Percentiles rank a stretch among this genome's conserved stretches.
Evolutionary conservation across 306 rosid genomes (phyloP).

Genomic region (Casuarina equisetifolia): DNA sequence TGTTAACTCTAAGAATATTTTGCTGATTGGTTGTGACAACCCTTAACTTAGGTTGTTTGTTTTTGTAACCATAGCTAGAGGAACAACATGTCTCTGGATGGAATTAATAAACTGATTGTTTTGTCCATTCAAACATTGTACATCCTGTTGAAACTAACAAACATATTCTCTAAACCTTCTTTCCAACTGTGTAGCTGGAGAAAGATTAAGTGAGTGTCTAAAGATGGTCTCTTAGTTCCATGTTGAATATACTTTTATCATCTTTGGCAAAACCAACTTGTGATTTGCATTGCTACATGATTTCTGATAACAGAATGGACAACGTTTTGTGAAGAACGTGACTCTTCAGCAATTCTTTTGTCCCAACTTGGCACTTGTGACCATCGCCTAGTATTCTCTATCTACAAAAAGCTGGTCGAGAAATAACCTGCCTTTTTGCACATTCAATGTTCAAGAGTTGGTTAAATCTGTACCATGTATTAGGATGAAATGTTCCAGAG

Average conservation of each 20-base stretch:
- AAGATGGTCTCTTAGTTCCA: not conserved
- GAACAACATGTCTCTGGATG: not conserved
- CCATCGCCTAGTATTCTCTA: not conserved
- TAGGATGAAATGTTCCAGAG: not conserved
- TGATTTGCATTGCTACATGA: not conserved
- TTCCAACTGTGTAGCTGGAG: not conserved
- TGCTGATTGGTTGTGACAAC: not conserved
- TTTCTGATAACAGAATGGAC: not conserved
- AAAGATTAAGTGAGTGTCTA: not conserved
- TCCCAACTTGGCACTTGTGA: not conserved
- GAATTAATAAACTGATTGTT: not conserved
- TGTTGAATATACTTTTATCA: not conserved
- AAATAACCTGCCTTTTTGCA: too few species aligned
- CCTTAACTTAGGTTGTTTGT: not conserved
- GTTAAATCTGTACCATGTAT: not conserved
- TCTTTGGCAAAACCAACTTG: not conserved
- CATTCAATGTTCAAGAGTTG: not conserved
- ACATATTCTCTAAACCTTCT: not conserved
- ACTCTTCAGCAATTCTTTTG: not conserved
- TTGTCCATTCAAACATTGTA: not conserved
- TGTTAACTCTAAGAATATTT: not conserved
- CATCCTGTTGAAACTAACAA: not conserved
- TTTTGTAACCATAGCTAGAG: not conserved
- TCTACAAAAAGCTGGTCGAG: not conserved
- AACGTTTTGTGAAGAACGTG: not conserved